phyloP scores from a whole-genome alignment of 164 flowering plant genomes.

The Vitis labrusca region DNA sequence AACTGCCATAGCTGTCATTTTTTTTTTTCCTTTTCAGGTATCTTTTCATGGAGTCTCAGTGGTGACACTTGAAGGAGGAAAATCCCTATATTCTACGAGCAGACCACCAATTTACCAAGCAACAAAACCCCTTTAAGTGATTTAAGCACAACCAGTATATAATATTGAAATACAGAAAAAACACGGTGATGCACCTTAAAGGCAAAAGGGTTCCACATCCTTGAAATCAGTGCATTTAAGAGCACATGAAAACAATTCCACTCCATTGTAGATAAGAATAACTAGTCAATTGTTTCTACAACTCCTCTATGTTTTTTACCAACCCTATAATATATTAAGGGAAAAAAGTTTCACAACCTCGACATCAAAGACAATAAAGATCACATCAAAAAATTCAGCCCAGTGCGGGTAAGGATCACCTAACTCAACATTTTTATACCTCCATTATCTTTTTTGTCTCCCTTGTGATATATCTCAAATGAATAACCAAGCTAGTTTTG shows the following conservation, averaged over 20 bases:
- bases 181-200: neutral
- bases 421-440: neutral
- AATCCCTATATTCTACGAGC: too few relatives aligned
- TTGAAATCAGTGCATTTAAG: neutral
- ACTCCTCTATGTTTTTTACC: too few relatives aligned
- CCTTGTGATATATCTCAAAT: neutral
- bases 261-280: neutral
- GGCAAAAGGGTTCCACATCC: neutral
- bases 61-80: too few relatives aligned
- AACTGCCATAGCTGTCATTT: too few relatives aligned
- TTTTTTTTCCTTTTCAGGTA: too few relatives aligned
- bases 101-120: too few relatives aligned
- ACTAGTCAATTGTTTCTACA: too few relatives aligned
- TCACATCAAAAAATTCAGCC: too few relatives aligned
- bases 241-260: neutral
- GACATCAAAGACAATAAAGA: too few relatives aligned
- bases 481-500: neutral
- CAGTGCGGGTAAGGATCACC: neutral
- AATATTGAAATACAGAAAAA: neutral
- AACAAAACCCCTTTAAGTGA: neutral
- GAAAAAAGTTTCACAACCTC: neutral
- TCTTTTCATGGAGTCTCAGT: too few relatives aligned
- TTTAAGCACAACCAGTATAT: neutral
- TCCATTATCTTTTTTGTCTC: too few relatives aligned
- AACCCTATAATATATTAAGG: too few relatives aligned